A percentile compares a stretch with the other conserved stretches of the same genome.
Conservation (phyloP, 108 stramenopile genomes). For the Cyclotella distinguenda region DNA sequence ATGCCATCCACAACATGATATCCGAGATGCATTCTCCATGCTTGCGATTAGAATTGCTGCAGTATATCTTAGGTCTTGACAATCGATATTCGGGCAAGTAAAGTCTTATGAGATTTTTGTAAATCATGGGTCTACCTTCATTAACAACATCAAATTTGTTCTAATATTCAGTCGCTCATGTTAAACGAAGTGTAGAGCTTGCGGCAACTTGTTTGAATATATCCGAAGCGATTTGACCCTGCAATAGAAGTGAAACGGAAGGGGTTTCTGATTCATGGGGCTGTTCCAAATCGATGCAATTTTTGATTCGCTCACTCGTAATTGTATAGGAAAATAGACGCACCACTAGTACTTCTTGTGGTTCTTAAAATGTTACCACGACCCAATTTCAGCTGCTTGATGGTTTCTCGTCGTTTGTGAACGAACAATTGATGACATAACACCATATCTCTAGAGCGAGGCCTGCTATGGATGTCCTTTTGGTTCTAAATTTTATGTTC, state of each 20-base stretch:
- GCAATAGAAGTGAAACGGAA: neutral
- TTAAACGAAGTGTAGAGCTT: conserved; percentile 76
- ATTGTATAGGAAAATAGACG: no score
- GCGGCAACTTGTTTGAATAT: conserved; percentile 78
- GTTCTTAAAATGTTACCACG: no score
- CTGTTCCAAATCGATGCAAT: no score
- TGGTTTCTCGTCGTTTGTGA: no score
- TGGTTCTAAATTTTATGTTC: no score
- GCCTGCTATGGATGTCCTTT: no score
- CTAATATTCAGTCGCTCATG: conserved; percentile 58
- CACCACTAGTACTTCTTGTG: no score
- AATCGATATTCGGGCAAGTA: conserved; percentile 71
- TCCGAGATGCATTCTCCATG: conserved; percentile 82
- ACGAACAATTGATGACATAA: no score
- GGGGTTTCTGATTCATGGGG: no score
- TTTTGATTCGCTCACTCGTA: no score
- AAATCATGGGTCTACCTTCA: neutral
- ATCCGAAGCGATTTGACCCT: conserved; percentile 45
- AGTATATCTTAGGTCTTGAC: conserved; percentile 88
- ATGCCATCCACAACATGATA: conserved; percentile 64
- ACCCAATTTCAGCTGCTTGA: no score
- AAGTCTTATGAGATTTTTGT: neutral
- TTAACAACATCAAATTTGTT: neutral
- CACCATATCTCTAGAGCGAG: no score
- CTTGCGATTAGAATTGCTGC: conserved; percentile 84